A percentile compares a stretch with the other conserved stretches of the same genome.
Conservation (phyloP, 2,329 filamentous ascomycete genomes). For the Capronia coronata region DNA sequence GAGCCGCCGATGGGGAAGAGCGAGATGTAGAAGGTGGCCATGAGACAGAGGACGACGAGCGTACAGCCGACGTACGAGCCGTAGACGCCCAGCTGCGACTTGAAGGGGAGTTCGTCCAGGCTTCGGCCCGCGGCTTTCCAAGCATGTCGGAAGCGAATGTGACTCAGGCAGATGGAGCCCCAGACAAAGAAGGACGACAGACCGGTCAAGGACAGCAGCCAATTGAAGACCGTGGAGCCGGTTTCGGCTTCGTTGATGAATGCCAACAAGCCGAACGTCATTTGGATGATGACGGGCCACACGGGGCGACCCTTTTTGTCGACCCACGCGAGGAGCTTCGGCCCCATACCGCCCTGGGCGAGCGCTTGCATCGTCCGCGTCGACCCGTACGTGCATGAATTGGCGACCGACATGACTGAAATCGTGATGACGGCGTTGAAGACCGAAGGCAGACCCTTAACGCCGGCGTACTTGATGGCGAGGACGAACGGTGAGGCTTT, state of each 20-base stretch:
- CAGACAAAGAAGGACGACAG: slow-evolving; percentile 70
- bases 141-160: slow-evolving; percentile 83
- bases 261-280: slow-evolving; percentile 66
- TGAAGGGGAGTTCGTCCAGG: slow-evolving; percentile 74
- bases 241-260: slow-evolving; percentile 55
- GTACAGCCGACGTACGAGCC: slow-evolving; percentile 75
- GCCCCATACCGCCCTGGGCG: slow-evolving; percentile 78
- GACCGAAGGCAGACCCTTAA: slow-evolving; percentile 71
- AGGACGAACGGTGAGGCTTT: slow-evolving; percentile 88
- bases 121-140: slow-evolving; percentile 64
- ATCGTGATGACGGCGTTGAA: slow-evolving; percentile 89
- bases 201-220: slow-evolving; percentile 73
- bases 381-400: slow-evolving; percentile 84
- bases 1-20: slow-evolving; percentile 61
- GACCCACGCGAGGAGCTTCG: slow-evolving; percentile 69
- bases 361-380: slow-evolving; percentile 84
- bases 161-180: slow-evolving; percentile 39
- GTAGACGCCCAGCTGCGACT: slow-evolving; percentile 66
- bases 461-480: slow-evolving; percentile 77
- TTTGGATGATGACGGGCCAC: slow-evolving; percentile 62
- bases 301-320: slow-evolving; percentile 76
- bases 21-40: slow-evolving; percentile 83
- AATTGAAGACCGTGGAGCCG: slow-evolving; percentile 60
- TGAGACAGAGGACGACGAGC: slow-evolving; percentile 48
- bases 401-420: slow-evolving; percentile 82